These are phyloP conservation scores for Tylopilus intermedius DNA, from an alignment of 768 basidiomycete genomes.

Conservation along the genomic window DNA sequence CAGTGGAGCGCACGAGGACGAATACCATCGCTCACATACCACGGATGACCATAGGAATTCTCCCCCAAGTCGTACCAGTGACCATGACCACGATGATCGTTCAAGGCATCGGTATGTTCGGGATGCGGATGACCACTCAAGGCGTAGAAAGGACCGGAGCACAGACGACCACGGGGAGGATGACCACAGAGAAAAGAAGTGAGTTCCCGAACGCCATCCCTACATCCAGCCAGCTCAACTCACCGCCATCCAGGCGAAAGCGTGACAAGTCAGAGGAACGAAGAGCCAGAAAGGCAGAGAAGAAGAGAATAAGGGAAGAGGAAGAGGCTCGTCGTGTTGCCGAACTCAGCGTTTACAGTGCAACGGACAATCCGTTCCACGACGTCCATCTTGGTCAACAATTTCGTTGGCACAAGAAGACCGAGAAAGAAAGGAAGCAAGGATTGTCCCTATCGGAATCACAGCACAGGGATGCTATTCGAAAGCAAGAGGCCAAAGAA, in stretches of 20 bases:
- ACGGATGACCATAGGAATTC: conserved; percentile 26
- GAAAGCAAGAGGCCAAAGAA: conserved; percentile 89
- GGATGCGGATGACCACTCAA: conserved; percentile 33
- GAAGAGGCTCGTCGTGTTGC: conserved; percentile 91
- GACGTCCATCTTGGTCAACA: conserved; percentile 94
- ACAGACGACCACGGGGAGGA: conserved; percentile 20
- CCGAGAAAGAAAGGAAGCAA: conserved; percentile 88
- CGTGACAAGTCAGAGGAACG: conserved; percentile 86
- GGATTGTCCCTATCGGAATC: conserved; percentile 78
- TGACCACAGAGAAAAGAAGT: conserved; percentile 47
- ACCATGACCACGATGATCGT: conserved; percentile 22
- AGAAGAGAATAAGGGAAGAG: conserved; percentile 74
- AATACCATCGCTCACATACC: conserved; percentile 32
- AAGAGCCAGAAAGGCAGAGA: conserved; percentile 81
- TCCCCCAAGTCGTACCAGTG: conserved; percentile 30
- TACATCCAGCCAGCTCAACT: neutral
- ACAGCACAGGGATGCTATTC: conserved; percentile 69
- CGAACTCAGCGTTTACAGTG: conserved; percentile 94
- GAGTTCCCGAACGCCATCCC: conserved; percentile 13
- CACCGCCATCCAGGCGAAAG: conserved; percentile 52
- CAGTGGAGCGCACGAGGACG: conserved; percentile 24
- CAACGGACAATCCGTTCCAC: conserved; percentile 96
- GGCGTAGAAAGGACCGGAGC: conserved; percentile 21
- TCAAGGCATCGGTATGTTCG: conserved; percentile 30
- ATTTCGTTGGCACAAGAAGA: conserved; percentile 99